phyloP scores from a whole-genome alignment of 106 monocot genomes.

The Dioscorea zingiberensis region DNA sequence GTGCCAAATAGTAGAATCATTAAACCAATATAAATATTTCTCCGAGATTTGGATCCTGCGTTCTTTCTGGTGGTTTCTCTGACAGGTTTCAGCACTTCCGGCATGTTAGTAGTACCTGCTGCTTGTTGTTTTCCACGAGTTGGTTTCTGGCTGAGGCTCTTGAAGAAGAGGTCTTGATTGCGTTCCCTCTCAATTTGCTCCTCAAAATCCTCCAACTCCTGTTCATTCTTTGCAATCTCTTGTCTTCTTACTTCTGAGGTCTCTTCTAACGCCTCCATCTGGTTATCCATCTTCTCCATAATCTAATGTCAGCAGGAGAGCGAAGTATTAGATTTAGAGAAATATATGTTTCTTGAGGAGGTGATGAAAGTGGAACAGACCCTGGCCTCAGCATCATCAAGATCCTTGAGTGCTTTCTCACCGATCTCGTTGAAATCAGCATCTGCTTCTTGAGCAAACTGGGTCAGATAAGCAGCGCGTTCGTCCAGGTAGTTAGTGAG shows the following conservation, averaged over 20 bases:
- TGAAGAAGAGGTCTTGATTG: not conserved
- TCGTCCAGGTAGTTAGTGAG: too few relatives aligned
- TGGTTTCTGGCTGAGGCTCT: not conserved
- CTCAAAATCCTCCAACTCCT: not conserved
- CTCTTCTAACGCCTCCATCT: not conserved
- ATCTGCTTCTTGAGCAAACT: not conserved
- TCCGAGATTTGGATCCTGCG: not conserved
- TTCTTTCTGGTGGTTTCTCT: not conserved
- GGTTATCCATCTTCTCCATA: not conserved
- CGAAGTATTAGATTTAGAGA: too few relatives aligned
- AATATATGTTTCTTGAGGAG: not conserved
- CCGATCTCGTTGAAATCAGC: not conserved
- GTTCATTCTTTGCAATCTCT: not conserved
- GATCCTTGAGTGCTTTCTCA: not conserved
- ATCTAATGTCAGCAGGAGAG: not conserved
- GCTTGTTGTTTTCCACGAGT: not conserved
- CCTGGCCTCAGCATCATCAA: not conserved
- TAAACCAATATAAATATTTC: not conserved
- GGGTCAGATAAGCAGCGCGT: too few relatives aligned
- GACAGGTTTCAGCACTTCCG: too few relatives aligned
- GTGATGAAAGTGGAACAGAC: not conserved
- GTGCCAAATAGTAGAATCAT: not conserved
- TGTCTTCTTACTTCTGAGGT: not conserved
- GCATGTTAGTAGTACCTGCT: not conserved
- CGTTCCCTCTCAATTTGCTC: not conserved